Base-by-base conservation (phyloP, 225 moss, liverwort and hornwort species). In the Pseudisothecium myosuroides region DNA sequence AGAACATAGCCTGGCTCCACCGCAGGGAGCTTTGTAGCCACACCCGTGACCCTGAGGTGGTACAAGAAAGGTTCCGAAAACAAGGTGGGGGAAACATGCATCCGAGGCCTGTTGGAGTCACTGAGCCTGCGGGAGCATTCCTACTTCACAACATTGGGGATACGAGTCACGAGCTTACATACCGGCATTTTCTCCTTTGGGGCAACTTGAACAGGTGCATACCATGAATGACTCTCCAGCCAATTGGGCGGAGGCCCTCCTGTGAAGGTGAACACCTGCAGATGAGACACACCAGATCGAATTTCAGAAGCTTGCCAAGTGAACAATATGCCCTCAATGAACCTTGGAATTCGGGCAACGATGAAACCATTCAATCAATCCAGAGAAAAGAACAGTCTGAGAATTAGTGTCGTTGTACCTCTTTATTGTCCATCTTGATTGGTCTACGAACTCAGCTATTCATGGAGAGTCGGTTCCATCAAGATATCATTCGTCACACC, bases 111-210 rank as follows among this genome's bases (percentile, higher is more conserved):
- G 69, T 50, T 39, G 41, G 41, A 81, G 74, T 58, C 78, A 68
- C 59, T 24, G 62, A 67, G 71, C 27, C 24, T 41, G 47, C 74
- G 85, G 49, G 34, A 59, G 36, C 80, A 67, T 47, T 59, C 20
- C 17, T 67, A 29, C 37, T 15, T 77, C 61, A 56, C 75, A 39
- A 58, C 34, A 26, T 65, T 36, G 24, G 56, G 56, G 28, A 67
- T 31, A 21, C 64, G 43, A 71, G 69, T 71, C 43, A 47, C 58
- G 60, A 60, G 54, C 8, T n/a, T 28, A 89, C 92, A 27, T 86
- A 94, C 94, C 87, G 94, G 94, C 94, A 94, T 94, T 88, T 76
- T 94, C 62, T 94, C 92, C 77, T 90, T 90, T 55, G 91, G 90
- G 36, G 89, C 69, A 55, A 94, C 89, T 89, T 88, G 90, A 54